These are phyloP conservation scores for Penicillium occitanis DNA, from an alignment of 2,329 filamentous ascomycete genomes.

Conservation along the genomic window DNA sequence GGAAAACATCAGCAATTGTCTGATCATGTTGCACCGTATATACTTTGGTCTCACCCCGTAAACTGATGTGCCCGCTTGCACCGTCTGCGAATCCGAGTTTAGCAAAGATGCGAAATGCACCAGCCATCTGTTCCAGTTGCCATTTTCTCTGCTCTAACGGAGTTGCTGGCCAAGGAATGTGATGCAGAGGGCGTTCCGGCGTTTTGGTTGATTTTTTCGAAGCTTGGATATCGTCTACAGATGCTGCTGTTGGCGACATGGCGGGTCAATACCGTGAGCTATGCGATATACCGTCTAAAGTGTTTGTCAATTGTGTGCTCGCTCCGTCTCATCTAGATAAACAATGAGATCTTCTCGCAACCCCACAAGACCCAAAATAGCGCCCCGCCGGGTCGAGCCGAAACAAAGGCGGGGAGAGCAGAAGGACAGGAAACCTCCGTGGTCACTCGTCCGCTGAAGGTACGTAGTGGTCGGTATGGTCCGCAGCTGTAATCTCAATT, in stretches of 20 bases:
- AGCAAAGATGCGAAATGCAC: conserved; percentile 27
- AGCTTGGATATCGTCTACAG: not conserved
- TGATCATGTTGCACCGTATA: not conserved
- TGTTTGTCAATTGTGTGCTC: not conserved
- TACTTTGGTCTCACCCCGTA: conserved; percentile 20
- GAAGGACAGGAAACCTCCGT: conserved; percentile 7
- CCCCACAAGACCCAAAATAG: conserved; percentile 3
- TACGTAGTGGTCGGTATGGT: not conserved
- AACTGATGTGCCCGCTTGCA: conserved; percentile 24
- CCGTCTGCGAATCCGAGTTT: conserved; percentile 26
- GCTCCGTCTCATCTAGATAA: not conserved
- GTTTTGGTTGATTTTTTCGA: not conserved
- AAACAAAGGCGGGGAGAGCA: not conserved
- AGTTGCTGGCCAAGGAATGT: conserved; percentile 17
- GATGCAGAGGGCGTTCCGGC: conserved; percentile 15
- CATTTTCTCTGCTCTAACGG: conserved; percentile 17
- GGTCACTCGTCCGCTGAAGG: not conserved
- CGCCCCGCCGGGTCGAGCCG: conserved; percentile 7
- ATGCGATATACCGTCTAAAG: not conserved
- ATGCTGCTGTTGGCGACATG: conserved; percentile 15
- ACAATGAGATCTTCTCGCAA: not conserved
- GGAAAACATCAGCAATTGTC: not conserved
- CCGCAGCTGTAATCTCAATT: not conserved
- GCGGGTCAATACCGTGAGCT: not conserved
- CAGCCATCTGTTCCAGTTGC: conserved; percentile 25